These are phyloP conservation scores for Pythium catenulatum DNA, from an alignment of 352 stramenopile species.

Conservation along the genomic window DNA sequence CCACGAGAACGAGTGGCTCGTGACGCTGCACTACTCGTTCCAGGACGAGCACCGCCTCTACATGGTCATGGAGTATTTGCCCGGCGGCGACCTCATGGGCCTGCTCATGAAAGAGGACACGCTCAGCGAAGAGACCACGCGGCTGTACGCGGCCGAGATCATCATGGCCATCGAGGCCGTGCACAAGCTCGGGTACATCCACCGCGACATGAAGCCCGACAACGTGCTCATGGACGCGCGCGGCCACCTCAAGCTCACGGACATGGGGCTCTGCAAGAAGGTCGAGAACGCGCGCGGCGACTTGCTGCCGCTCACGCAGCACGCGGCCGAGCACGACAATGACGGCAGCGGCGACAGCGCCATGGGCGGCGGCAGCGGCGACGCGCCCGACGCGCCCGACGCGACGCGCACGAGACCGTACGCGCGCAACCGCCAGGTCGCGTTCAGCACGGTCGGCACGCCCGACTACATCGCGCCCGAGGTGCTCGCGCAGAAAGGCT, in stretches of 20 bases:
- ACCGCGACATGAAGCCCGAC: slow-evolving; percentile 98
- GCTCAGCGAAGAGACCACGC: slow-evolving; percentile 88
- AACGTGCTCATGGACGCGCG: slow-evolving; percentile 98
- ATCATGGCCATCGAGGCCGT: slow-evolving; percentile 98
- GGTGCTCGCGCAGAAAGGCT: slow-evolving; percentile 96
- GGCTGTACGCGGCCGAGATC: slow-evolving; percentile 99
- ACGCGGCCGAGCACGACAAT: slow-evolving; percentile 83
- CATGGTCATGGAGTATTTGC: slow-evolving; percentile 99
- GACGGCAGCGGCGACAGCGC: too few species aligned
- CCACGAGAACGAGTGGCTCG: slow-evolving; percentile 98
- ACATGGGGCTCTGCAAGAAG: slow-evolving; percentile 98
- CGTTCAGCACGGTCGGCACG: slow-evolving; percentile 98
- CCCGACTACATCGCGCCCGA: slow-evolving; percentile 99
- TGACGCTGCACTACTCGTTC: slow-evolving; percentile 98
- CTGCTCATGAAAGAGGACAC: slow-evolving; percentile 99
- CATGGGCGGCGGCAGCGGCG: slow-evolving; percentile 10
- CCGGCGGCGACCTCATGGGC: slow-evolving; percentile 99
- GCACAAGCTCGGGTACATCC: slow-evolving; percentile 98
- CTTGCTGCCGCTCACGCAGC: slow-evolving; percentile 86
- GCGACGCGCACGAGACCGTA: slow-evolving; percentile 75
- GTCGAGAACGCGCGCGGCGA: slow-evolving; percentile 94
- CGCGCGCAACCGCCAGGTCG: slow-evolving; percentile 92
- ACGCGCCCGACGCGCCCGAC: slow-evolving; percentile 60
- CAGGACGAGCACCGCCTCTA: slow-evolving; percentile 93
- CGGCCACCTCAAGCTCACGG: slow-evolving; percentile 99